Evolutionary conservation across 257 asterid genomes (phyloP).

Genomic region (Gentiana macrophylla): DNA sequence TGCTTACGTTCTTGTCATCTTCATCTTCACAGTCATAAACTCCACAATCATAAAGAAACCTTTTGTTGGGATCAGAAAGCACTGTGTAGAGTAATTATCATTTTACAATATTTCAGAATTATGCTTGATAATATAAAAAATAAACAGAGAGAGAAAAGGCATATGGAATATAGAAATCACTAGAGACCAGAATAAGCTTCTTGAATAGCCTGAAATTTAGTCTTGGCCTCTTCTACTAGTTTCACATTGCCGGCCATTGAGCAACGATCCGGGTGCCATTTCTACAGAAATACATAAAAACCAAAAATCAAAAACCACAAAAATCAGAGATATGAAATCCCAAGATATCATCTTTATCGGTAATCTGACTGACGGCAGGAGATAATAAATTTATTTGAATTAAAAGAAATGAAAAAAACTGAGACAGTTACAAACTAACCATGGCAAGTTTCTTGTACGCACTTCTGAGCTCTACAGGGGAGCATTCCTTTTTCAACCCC

Average conservation of each 20-base stretch:
- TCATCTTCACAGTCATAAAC: slow-evolving; percentile 72
- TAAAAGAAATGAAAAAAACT: too few relatives aligned
- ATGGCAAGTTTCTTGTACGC: slow-evolving; percentile 82
- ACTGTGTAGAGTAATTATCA: slow-evolving; percentile 30
- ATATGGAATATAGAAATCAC: neutral
- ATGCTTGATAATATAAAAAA: too few relatives aligned
- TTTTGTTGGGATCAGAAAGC: slow-evolving; percentile 61
- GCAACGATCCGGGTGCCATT: slow-evolving; percentile 94
- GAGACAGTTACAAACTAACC: slow-evolving; percentile 32
- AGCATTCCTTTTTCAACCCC: slow-evolving; percentile 27
- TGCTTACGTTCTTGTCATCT: slow-evolving; percentile 50
- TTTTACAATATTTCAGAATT: slow-evolving; percentile 12
- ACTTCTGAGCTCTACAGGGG: slow-evolving; percentile 36
- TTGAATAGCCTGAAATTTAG: slow-evolving; percentile 72
- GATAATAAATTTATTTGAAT: too few relatives aligned
- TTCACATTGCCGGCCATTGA: slow-evolving; percentile 43
- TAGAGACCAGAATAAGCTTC: slow-evolving; percentile 77
- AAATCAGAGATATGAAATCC: too few relatives aligned
- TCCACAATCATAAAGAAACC: slow-evolving; percentile 83
- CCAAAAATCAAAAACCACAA: neutral
- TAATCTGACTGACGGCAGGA: too few relatives aligned
- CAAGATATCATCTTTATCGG: too few relatives aligned
- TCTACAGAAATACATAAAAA: slow-evolving; percentile 21
- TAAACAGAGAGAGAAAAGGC: too few relatives aligned
- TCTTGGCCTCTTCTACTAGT: slow-evolving; percentile 66